These are phyloP conservation scores for Cudoniella acicularis DNA, from an alignment of 495 filamentous ascomycete genomes.

Conservation along the genomic window DNA sequence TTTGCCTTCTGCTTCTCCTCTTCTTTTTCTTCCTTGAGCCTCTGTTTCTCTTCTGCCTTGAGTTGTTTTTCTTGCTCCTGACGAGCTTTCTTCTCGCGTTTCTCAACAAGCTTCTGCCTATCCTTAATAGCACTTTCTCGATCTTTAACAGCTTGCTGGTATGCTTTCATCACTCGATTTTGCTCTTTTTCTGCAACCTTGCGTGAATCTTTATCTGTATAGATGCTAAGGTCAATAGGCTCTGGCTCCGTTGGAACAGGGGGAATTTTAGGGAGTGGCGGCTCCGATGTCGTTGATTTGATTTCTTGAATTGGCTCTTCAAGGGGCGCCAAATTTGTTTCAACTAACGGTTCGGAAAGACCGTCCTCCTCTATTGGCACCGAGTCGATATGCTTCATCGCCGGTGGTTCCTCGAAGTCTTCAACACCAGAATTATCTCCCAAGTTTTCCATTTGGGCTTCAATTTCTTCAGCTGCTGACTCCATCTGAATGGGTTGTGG, in stretches of 20 bases:
- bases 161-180: slow-evolving; percentile 50
- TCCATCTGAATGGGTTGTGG: slow-evolving; percentile 16
- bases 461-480: slow-evolving; percentile 6
- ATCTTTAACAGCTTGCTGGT: slow-evolving; percentile 59
- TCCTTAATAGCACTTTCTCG: slow-evolving; percentile 58
- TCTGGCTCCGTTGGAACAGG: slow-evolving; percentile 37
- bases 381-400: slow-evolving; percentile 31
- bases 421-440: slow-evolving; percentile 21
- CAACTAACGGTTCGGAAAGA: neutral
- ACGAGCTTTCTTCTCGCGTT: slow-evolving; percentile 45
- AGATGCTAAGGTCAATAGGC: slow-evolving; percentile 44
- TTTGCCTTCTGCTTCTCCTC: slow-evolving; percentile 27
- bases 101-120: slow-evolving; percentile 52
- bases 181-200: slow-evolving; percentile 65
- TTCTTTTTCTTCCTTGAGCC: slow-evolving; percentile 31
- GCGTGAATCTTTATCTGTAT: slow-evolving; percentile 55
- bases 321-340: neutral
- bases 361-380: slow-evolving; percentile 30
- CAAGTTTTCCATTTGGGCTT: slow-evolving; percentile 17
- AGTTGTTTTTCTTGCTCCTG: slow-evolving; percentile 41
- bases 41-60: slow-evolving; percentile 35
- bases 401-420: slow-evolving; percentile 13
- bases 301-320: slow-evolving; percentile 14
- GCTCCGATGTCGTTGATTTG: slow-evolving; percentile 9
- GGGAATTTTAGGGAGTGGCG: slow-evolving; percentile 39